phyloP scores from a whole-genome alignment of 805 yeast genomes.

The Candida oleophila region DNA sequence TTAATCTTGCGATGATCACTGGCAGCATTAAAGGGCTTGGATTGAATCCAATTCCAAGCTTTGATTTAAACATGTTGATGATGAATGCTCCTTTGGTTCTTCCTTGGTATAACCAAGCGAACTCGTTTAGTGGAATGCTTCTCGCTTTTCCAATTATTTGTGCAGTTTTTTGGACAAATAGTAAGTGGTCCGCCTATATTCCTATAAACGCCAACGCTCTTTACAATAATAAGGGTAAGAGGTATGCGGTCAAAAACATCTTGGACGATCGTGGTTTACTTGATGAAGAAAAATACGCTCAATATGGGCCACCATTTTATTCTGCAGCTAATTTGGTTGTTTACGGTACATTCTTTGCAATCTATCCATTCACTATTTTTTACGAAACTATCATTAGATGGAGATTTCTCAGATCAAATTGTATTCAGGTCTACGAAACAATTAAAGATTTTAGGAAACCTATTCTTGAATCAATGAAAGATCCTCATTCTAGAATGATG shows the following conservation, averaged over 20 bases:
- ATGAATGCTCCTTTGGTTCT: slow-evolving; percentile 15
- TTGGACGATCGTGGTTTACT: slow-evolving; percentile 34
- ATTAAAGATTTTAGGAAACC: slow-evolving; percentile 20
- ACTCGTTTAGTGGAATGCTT: slow-evolving; percentile 20
- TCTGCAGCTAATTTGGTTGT: slow-evolving; percentile 26
- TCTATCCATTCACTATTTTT: slow-evolving; percentile 24
- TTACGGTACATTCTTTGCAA: slow-evolving; percentile 27
- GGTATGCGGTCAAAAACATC: slow-evolving; percentile 42
- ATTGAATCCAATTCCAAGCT: slow-evolving; percentile 27
- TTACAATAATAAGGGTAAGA: slow-evolving; percentile 45
- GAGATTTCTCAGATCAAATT: neutral
- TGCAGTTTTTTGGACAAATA: slow-evolving; percentile 28
- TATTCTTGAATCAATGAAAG: slow-evolving; percentile 18
- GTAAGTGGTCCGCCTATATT: slow-evolving; percentile 26
- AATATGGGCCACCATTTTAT: slow-evolving; percentile 28
- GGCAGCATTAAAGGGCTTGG: slow-evolving; percentile 29
- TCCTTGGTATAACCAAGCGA: slow-evolving; percentile 24
- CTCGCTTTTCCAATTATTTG: slow-evolving; percentile 22
- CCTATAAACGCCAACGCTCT: slow-evolving; percentile 21
- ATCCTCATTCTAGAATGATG: slow-evolving; percentile 32
- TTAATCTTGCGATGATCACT: slow-evolving; percentile 22
- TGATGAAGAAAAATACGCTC: slow-evolving; percentile 20
- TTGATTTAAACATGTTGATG: slow-evolving; percentile 25
- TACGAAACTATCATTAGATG: slow-evolving; percentile 16
- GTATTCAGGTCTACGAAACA: neutral